A percentile compares a stretch with the other conserved stretches of the same genome.
phyloP scores from a whole-genome alignment of 306 rosid species.

The Prunus fruticosa region DNA sequence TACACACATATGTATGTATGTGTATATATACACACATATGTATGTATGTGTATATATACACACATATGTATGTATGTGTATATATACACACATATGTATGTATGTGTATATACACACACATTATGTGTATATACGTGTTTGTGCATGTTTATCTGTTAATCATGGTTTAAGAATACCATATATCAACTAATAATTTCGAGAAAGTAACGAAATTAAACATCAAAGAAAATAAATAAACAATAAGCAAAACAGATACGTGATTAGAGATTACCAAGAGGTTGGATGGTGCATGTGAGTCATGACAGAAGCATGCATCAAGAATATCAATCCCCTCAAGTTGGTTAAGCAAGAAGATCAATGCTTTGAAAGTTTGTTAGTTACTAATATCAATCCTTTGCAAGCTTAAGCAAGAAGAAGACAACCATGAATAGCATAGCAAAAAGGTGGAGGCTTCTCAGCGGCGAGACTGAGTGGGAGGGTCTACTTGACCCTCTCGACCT shows the following conservation, averaged over 20 bases:
- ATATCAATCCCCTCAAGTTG: not conserved
- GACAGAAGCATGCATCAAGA: not conserved
- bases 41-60: no score
- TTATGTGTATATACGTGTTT: no score
- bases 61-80: no score
- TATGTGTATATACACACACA: no score
- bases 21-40: no score
- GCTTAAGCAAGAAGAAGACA: not conserved
- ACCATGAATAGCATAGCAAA: constrained; percentile 31
- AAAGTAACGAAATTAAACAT: no score
- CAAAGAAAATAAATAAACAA: not conserved
- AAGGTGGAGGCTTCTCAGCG: constrained; percentile 51
- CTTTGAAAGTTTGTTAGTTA: not conserved
- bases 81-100: no score
- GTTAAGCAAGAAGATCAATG: not conserved
- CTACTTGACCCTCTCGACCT: constrained; percentile 43
- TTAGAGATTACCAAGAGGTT: no score
- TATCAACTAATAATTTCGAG: no score
- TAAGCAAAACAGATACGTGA: constrained; percentile 17
- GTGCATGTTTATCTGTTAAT: no score
- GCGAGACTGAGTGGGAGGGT: constrained; percentile 40
- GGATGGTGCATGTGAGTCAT: not conserved
- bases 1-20: no score
- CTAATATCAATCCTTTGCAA: not conserved
- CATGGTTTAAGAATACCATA: no score